Conservation (phyloP, 495 filamentous ascomycete species). For the Aspergillus diversus region DNA sequence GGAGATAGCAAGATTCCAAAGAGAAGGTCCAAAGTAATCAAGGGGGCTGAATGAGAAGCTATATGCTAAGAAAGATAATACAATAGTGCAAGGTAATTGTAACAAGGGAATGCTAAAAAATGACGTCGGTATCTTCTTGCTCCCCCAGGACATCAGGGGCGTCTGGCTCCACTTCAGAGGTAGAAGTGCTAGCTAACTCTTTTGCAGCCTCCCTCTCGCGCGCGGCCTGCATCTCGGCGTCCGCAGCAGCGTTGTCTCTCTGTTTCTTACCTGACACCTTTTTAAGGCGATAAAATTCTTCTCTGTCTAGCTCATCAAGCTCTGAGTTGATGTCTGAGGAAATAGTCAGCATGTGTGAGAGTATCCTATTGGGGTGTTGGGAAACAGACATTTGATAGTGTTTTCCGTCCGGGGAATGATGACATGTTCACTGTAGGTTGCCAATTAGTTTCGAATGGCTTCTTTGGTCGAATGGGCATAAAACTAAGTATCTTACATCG, state of each 20-base stretch:
- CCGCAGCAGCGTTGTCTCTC: conserved; percentile 72
- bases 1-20: conserved; percentile 17
- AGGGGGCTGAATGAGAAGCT: conserved; percentile 25
- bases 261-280: conserved; percentile 98
- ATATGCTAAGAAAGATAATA: conserved; percentile 27
- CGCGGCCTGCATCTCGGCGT: conserved; percentile 70
- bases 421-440: conserved; percentile 71
- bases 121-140: conserved; percentile 90
- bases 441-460: conserved; percentile 15
- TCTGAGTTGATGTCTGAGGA: conserved; percentile 91
- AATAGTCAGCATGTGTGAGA: conserved; percentile 23
- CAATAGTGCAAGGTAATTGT: conserved; percentile 28
- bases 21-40: conserved; percentile 17
- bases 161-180: conserved; percentile 46
- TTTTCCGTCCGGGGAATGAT: conserved; percentile 98
- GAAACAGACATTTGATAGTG: conserved; percentile 85
- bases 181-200: conserved; percentile 38
- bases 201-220: conserved; percentile 52
- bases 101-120: conserved; percentile 65
- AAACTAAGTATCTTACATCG: conserved; percentile 68
- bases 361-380: not conserved
- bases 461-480: not conserved
- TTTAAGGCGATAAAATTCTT: conserved; percentile 98
- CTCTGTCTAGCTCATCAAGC: conserved; percentile 95
- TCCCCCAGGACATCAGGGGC: conserved; percentile 73